phyloP scores from a whole-genome alignment of 2,329 filamentous ascomycete genomes.

The Pyricularia pennisetigena region DNA sequence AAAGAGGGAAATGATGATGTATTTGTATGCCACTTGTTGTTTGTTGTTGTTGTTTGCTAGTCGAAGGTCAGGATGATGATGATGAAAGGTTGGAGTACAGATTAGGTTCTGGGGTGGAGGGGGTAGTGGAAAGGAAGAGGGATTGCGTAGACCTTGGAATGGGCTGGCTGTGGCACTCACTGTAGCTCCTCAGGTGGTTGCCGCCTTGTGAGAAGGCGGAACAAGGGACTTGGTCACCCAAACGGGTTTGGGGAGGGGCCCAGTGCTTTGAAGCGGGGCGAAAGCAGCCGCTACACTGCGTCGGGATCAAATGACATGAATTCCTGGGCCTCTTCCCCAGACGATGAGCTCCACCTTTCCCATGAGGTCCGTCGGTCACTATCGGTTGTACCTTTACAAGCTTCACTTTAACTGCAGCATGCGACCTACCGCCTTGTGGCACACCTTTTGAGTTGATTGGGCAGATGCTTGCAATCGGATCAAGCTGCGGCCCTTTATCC shows the following conservation, averaged over 20 bases:
- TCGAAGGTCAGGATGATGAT: not conserved
- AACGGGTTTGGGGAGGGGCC: not conserved
- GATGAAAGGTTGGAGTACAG: not conserved
- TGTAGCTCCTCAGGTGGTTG: not conserved
- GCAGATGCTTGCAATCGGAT: not conserved
- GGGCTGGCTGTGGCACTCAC: not conserved
- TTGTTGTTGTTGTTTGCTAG: not conserved
- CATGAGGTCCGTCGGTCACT: not conserved
- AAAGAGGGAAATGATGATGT: not conserved
- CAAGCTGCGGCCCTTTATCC: not conserved
- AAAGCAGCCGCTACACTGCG: not conserved
- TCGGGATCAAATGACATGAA: not conserved
- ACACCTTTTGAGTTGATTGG: not conserved
- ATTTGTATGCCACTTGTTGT: not conserved
- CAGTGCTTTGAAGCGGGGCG: not conserved
- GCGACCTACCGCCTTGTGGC: not conserved
- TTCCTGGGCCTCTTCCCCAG: not conserved
- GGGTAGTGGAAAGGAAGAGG: not conserved
- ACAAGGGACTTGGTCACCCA: not conserved
- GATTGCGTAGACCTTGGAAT: constrained; percentile 1
- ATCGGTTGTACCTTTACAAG: not conserved
- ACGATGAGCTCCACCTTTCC: not conserved
- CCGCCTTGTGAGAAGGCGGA: not conserved
- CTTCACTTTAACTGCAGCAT: not conserved
- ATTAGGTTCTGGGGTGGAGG: not conserved